Percentiles rank a stretch among this genome's conserved stretches.
These are phyloP conservation scores for Paracorniculantispora psalliotae DNA, from an alignment of 2,329 filamentous ascomycete genomes.

Conservation along the genomic window DNA sequence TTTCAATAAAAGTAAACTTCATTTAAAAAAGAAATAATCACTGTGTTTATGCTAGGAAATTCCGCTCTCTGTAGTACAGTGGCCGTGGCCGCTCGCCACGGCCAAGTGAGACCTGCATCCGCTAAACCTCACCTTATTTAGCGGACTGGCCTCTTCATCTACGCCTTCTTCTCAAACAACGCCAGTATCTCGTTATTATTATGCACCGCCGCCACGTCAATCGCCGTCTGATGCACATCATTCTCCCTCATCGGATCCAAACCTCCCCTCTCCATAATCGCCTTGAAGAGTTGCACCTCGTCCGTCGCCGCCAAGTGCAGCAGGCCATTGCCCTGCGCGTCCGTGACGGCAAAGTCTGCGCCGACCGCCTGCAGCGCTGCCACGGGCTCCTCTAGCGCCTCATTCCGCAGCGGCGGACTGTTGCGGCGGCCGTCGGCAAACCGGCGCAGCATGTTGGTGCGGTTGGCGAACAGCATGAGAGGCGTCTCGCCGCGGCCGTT, in stretches of 20 bases:
- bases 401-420: not conserved
- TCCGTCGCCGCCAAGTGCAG: slow-evolving; percentile 26
- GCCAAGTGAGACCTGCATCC: not conserved
- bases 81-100: no score
- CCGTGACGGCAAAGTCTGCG: slow-evolving; percentile 24
- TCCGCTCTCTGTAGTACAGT: no score
- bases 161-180: slow-evolving; percentile 2
- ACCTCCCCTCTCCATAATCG: slow-evolving; percentile 21
- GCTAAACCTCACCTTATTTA: not conserved
- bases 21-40: no score
- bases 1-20: no score
- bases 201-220: slow-evolving; percentile 30
- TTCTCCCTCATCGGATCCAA: slow-evolving; percentile 28
- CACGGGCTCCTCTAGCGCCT: not conserved
- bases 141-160: not conserved
- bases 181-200: slow-evolving; percentile 4
- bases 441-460: not conserved
- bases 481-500: slow-evolving; percentile 17
- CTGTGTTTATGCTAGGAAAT: no score
- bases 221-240: slow-evolving; percentile 22
- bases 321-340: slow-evolving; percentile 23
- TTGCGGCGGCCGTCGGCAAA: not conserved
- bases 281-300: slow-evolving; percentile 19
- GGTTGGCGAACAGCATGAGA: slow-evolving; percentile 10
- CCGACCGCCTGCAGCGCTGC: slow-evolving; percentile 18